Base-by-base conservation (phyloP, 75 land plant genomes). In the Pseudotsuga menziesii region DNA sequence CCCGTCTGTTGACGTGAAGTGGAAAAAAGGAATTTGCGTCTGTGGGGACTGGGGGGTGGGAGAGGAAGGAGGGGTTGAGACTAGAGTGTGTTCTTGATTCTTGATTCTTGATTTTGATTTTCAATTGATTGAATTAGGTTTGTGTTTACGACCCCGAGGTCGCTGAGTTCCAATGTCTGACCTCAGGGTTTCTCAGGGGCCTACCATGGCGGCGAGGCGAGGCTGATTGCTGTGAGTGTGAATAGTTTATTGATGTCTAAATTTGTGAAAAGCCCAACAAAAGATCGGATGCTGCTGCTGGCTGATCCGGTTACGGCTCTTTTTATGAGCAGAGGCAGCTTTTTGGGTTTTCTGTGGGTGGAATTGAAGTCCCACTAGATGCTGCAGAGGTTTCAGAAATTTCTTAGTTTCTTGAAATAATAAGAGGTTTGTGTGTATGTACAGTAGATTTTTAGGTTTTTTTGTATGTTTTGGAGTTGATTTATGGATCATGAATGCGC, bases 271-370 rank as follows among this genome's bases (percentile, higher is more conserved):
- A 15, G 7, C 19, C 19, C 5, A 69, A 67, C 39, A 69, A 13
- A 20, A n/a, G 72, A 69, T 69, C 54, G 72, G 72, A 69, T 69
- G 72, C 44, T 36, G 72, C 44, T 36, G 44, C 52, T 25, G 13
- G 23, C 23, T 69, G 54, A n/a, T 48, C 11, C 54, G 72, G 72
- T 69, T 69, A 35, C 72, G 72, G n/a, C 72, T 69, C 72, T 69
- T 69, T 69, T 39, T 3, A 48, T 9, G 11, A 11, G 7, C 22
- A 2, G 3, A 9, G 41, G 6, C 14, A 20, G 72, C 4, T 41
- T 41, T 44, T 69, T 41, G 72, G 54, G 54, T 0, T 41, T 69
- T 69, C 23, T 22, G 41, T 69, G 72, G 52, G 23, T n/a, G 52
- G 52, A 41, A 41, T 19, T 22, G 52, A 39, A 12, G 48, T 69